Conservation (phyloP, 257 asterid genomes). For the Salvia hispanica region DNA sequence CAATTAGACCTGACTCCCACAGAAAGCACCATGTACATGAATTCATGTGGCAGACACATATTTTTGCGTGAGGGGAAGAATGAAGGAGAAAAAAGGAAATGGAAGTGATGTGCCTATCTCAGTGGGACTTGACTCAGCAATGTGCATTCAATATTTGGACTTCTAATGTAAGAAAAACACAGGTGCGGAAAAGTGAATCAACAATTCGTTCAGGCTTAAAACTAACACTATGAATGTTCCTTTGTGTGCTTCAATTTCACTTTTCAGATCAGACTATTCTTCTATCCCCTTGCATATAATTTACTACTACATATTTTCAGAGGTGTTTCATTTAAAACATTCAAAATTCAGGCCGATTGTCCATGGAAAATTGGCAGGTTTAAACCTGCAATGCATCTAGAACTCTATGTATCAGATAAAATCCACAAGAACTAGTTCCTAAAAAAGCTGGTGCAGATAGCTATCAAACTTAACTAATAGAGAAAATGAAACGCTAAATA, state of each 20-base stretch:
- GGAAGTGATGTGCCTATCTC: not conserved
- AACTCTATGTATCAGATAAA: slow-evolving; percentile 3
- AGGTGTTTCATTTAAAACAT: not conserved
- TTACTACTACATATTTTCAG: slow-evolving; percentile 22
- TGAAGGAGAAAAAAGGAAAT: not conserved
- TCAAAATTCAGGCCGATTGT: slow-evolving; percentile 2
- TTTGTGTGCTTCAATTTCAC: not conserved
- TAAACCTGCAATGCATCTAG: not conserved
- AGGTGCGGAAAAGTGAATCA: slow-evolving; percentile 5
- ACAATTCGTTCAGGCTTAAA: slow-evolving; percentile 3
- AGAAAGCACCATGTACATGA: not conserved
- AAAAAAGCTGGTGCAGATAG: not conserved
- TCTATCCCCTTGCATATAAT: not conserved
- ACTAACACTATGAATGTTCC: not conserved
- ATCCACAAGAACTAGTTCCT: not conserved
- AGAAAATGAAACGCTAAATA: not conserved
- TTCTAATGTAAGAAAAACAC: not conserved
- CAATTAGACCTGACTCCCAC: not conserved
- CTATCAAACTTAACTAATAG: not conserved
- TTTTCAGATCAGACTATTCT: not conserved
- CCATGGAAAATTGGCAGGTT: slow-evolving; percentile 6
- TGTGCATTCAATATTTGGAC: not conserved
- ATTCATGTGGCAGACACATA: not conserved
- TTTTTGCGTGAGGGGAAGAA: not conserved
- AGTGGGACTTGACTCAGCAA: not conserved